Percentiles rank a stretch among this genome's conserved stretches.
These are phyloP conservation scores for Lodderomyces metapsilosis DNA, from an alignment of 1,139 yeast genomes.

Conservation along the genomic window DNA sequence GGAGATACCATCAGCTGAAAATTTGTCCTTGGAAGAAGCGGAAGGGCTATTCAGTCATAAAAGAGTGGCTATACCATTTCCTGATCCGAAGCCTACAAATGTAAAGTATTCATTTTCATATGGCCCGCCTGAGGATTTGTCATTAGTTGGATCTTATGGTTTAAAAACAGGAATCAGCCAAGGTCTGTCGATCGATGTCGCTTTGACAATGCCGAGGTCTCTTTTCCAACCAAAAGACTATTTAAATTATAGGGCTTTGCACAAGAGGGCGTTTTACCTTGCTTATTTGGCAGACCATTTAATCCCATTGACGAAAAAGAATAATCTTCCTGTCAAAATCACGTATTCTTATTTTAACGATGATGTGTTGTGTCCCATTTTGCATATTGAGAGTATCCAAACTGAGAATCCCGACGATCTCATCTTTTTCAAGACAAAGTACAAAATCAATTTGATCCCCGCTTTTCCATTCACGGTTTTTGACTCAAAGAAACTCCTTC, in stretches of 20 bases:
- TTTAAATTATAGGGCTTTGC: conserved; percentile 82
- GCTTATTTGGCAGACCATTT: conserved; percentile 73
- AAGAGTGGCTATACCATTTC: conserved; percentile 71
- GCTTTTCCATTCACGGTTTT: conserved; percentile 73
- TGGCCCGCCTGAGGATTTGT: conserved; percentile 69
- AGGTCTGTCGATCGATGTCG: conserved; percentile 71
- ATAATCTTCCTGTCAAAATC: conserved; percentile 54
- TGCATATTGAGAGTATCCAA: conserved; percentile 52
- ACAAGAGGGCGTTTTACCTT: conserved; percentile 84
- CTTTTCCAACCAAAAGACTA: conserved; percentile 85
- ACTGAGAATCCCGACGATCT: conserved; percentile 49
- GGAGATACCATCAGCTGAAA: conserved; percentile 54
- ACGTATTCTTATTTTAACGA: conserved; percentile 61
- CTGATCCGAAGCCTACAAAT: conserved; percentile 79
- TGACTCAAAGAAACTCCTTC: conserved; percentile 71
- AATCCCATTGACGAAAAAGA: conserved; percentile 51
- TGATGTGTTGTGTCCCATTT: conserved; percentile 64
- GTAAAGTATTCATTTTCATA: conserved; percentile 72
- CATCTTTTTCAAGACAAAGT: conserved; percentile 66
- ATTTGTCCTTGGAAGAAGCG: conserved; percentile 53
- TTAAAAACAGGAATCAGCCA: conserved; percentile 67
- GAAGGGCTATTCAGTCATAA: conserved; percentile 46
- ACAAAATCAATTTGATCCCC: conserved; percentile 66
- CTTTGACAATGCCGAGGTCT: conserved; percentile 75
- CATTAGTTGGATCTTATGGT: conserved; percentile 87